phyloP scores from a whole-genome alignment of 176 grass and related monocot genomes.

The Tillandsia fasciculata region DNA sequence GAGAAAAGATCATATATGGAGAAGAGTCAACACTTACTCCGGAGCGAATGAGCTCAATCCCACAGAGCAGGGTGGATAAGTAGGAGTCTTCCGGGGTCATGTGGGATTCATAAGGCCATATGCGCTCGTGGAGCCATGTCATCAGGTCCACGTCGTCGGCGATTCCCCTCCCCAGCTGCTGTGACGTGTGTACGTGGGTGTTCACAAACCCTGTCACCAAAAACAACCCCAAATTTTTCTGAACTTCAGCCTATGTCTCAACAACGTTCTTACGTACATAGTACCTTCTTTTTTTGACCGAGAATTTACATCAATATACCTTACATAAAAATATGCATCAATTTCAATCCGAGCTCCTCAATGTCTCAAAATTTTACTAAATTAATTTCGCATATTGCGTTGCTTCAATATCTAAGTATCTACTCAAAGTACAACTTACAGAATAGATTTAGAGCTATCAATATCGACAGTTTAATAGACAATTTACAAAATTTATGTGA shows the following conservation, averaged over 20 bases:
- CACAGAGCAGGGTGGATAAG: constrained; percentile 76
- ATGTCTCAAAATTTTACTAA: neutral
- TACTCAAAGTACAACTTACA: too few species aligned
- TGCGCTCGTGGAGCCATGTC: constrained; percentile 75
- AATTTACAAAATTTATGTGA: too few species aligned
- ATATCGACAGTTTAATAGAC: too few species aligned
- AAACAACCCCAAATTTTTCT: neutral
- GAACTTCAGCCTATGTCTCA: neutral
- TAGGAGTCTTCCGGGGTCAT: constrained; percentile 93
- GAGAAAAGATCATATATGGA: neutral
- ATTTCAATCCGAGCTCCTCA: too few species aligned
- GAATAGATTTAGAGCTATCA: too few species aligned
- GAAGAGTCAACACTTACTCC: constrained; percentile 38
- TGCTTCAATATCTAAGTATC: too few species aligned
- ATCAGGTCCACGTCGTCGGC: constrained; percentile 83
- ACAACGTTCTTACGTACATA: too few species aligned
- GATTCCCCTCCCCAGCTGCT: constrained; percentile 82
- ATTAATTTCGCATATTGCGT: too few species aligned
- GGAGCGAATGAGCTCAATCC: constrained; percentile 82
- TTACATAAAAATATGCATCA: too few species aligned
- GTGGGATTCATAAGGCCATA: constrained; percentile 90
- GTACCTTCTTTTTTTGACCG: too few species aligned
- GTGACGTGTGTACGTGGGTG: constrained; percentile 94
- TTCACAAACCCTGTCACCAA: constrained; percentile 58
- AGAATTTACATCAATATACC: too few species aligned